Evolutionary conservation across 2,329 filamentous ascomycete genomes (phyloP).

Genomic region (Sporothrix pallida): DNA sequence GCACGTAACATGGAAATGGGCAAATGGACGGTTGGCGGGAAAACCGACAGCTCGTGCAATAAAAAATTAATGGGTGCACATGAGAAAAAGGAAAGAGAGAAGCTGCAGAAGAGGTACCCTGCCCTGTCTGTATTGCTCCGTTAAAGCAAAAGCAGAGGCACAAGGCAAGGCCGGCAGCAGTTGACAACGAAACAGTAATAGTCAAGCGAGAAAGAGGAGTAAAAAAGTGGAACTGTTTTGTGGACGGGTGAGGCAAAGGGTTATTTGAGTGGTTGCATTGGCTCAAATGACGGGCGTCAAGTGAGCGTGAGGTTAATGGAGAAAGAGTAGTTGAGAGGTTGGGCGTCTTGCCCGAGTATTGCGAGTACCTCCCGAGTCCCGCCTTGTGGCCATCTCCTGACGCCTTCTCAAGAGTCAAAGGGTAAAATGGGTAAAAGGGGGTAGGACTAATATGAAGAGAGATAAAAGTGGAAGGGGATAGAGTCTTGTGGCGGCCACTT

Average conservation of each 20-base stretch:
- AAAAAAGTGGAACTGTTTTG: conserved; percentile 26
- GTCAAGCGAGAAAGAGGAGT: conserved; percentile 21
- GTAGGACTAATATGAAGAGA: conserved; percentile 1
- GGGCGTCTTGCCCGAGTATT: not conserved
- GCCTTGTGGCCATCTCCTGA: not conserved
- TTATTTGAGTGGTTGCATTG: conserved; percentile 24
- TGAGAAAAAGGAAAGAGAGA: conserved; percentile 6
- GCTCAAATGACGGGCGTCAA: conserved; percentile 16
- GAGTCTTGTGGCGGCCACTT: conserved; percentile 5
- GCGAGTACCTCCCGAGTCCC: not conserved
- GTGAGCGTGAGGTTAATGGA: not conserved
- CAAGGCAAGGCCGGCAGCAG: not conserved
- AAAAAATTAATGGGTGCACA: not conserved
- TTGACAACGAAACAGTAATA: conserved; percentile 25
- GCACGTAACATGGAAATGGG: conserved; percentile 24
- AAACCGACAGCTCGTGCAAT: conserved; percentile 23
- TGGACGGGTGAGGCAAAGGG: conserved; percentile 16
- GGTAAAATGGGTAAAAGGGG: not conserved
- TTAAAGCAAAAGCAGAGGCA: not conserved
- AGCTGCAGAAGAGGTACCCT: too few relatives aligned
- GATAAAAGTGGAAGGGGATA: not conserved
- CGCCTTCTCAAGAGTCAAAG: not conserved
- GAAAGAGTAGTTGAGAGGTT: not conserved
- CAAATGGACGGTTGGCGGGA: conserved; percentile 2
- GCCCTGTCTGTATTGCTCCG: too few relatives aligned